A percentile compares a stretch with the other conserved stretches of the same genome.
Evolutionary conservation across 2,329 filamentous ascomycete species (phyloP).

Genomic region (Aspergillus fructus): DNA sequence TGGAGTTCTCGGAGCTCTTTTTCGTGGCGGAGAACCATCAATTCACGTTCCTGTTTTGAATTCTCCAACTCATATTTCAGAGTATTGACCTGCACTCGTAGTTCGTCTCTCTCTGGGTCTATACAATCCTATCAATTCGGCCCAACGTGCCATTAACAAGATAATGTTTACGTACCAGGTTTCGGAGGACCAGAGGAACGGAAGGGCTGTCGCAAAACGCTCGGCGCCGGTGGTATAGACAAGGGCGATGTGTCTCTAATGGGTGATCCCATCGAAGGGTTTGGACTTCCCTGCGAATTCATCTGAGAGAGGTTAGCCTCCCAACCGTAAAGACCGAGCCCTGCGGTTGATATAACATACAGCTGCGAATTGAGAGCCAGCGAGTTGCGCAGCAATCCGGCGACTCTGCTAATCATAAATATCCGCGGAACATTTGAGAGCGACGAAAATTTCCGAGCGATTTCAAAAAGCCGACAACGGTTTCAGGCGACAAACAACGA

Average conservation of each 20-base stretch:
- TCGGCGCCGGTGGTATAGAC: slow-evolving; percentile 33
- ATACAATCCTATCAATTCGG: slow-evolving; percentile 8
- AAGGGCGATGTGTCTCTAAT: slow-evolving; percentile 52
- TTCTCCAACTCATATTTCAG: slow-evolving; percentile 85
- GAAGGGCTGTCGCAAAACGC: slow-evolving; percentile 37
- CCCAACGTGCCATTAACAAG: not conserved
- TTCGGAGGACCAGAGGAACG: slow-evolving; percentile 35
- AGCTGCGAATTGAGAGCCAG: not conserved
- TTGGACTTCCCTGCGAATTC: slow-evolving; percentile 45
- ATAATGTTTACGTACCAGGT: slow-evolving; percentile 32
- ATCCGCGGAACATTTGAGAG: not conserved
- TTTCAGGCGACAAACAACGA: not conserved
- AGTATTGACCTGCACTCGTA: slow-evolving; percentile 86
- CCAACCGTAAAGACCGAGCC: not conserved
- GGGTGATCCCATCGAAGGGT: slow-evolving; percentile 61
- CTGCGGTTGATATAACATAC: slow-evolving; percentile 4
- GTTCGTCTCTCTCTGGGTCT: slow-evolving; percentile 64
- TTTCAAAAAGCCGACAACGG: not conserved
- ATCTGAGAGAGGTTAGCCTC: slow-evolving; percentile 26
- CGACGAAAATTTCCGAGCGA: not conserved
- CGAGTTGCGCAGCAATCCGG: not conserved
- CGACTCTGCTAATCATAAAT: not conserved
- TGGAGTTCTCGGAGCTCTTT: slow-evolving; percentile 80
- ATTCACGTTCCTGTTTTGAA: slow-evolving; percentile 81
- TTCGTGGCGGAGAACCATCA: slow-evolving; percentile 73